These are phyloP conservation scores for Centaurea solstitialis DNA, from an alignment of 129 eudicot genomes.

Conservation along the genomic window DNA sequence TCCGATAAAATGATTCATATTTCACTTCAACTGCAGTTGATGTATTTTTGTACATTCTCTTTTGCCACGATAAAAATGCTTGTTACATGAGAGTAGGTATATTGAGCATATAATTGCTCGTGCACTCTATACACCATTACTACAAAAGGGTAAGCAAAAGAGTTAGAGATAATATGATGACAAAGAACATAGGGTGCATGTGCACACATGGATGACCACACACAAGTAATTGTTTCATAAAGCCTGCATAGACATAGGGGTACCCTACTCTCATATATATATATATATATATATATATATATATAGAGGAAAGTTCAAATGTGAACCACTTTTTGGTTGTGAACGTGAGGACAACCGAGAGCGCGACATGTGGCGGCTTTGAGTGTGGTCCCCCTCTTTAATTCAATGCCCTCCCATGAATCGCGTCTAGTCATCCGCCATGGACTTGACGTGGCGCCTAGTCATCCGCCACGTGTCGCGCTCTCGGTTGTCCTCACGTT, in stretches of 20 bases:
- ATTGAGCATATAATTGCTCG: conserved; percentile 7
- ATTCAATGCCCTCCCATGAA: too few relatives aligned
- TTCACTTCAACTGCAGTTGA: not conserved
- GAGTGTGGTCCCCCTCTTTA: too few relatives aligned
- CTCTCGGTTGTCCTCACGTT: too few relatives aligned
- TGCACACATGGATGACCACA: conserved; percentile 22
- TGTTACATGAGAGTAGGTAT: conserved; percentile 1
- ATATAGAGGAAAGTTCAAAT: too few relatives aligned
- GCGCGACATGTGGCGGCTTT: too few relatives aligned
- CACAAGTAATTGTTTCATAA: conserved; percentile 10
- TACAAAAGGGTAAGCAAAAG: conserved; percentile 10
- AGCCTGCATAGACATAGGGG: not conserved
- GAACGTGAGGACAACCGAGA: too few relatives aligned
- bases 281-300: conserved; percentile 5
- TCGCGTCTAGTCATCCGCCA: too few relatives aligned
- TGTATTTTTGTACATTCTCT: not conserved
- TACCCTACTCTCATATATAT: not conserved
- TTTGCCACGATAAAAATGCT: not conserved
- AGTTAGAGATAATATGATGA: conserved; percentile 4
- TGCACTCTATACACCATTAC: not conserved
- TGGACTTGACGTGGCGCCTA: too few relatives aligned
- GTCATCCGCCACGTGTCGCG: too few relatives aligned
- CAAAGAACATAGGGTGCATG: conserved; percentile 11
- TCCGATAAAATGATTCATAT: not conserved
- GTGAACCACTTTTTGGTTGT: too few relatives aligned